Evolutionary conservation across 768 basidiomycete genomes (phyloP).

Genomic region (Kwoniella newhampshirensis): DNA sequence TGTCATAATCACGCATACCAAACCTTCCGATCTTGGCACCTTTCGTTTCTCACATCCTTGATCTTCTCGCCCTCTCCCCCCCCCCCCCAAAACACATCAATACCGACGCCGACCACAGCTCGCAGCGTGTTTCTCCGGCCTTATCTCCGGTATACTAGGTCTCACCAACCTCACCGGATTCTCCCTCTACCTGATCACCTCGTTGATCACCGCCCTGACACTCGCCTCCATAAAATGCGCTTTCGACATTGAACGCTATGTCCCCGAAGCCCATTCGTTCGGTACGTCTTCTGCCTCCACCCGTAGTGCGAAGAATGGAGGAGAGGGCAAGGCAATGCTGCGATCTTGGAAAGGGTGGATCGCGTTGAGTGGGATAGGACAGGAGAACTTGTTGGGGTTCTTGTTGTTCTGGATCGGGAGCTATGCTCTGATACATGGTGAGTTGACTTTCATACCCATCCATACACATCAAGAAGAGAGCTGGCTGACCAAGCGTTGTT

Average conservation of each 20-base stretch:
- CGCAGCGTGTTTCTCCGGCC: constrained; percentile 79
- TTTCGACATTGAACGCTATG: constrained; percentile 52
- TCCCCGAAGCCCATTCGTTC: constrained; percentile 35
- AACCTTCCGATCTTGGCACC: too few relatives aligned
- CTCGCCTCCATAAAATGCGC: constrained; percentile 72
- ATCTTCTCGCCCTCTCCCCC: too few relatives aligned
- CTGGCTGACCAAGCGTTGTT: neutral
- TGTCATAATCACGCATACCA: too few relatives aligned
- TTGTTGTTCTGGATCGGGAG: constrained; percentile 91
- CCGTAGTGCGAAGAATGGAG: constrained; percentile 57
- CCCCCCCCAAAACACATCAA: too few relatives aligned
- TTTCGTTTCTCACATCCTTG: too few relatives aligned
- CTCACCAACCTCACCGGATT: constrained; percentile 83
- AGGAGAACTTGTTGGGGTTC: constrained; percentile 88
- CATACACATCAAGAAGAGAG: too few relatives aligned
- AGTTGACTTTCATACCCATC: constrained; percentile 11
- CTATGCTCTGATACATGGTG: constrained; percentile 60
- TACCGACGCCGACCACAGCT: constrained; percentile 56
- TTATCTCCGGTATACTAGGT: constrained; percentile 83
- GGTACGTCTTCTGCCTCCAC: neutral
- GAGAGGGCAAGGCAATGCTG: constrained; percentile 13
- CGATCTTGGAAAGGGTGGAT: constrained; percentile 57
- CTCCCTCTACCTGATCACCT: constrained; percentile 68
- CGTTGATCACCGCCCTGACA: constrained; percentile 65
- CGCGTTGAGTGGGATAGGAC: constrained; percentile 71